A percentile compares a stretch with the other conserved stretches of the same genome.
These are phyloP conservation scores for Aspergillus chevalieri DNA, from an alignment of 2,329 filamentous ascomycete species.

Conservation along the genomic window DNA sequence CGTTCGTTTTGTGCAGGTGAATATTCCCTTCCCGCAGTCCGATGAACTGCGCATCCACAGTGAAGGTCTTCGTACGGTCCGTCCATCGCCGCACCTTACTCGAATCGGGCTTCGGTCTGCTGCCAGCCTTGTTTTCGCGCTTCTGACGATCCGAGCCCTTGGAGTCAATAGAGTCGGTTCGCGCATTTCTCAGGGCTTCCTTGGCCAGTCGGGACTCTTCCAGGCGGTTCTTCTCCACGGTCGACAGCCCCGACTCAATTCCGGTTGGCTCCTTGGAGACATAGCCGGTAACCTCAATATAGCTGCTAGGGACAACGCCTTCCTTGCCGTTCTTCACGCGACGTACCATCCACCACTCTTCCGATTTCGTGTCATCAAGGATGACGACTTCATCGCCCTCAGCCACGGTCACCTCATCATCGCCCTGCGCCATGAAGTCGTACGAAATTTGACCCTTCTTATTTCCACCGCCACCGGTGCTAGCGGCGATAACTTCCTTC, in stretches of 20 bases:
- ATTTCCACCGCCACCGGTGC: constrained; percentile 57
- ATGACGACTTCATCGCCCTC: constrained; percentile 86
- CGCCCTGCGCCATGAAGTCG: constrained; percentile 93
- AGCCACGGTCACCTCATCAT: constrained; percentile 90
- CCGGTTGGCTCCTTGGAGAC: constrained; percentile 51
- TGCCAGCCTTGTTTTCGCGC: constrained; percentile 62
- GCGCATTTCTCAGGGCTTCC: constrained; percentile 63
- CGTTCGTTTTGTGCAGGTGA: constrained; percentile 94
- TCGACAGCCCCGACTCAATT: constrained; percentile 57
- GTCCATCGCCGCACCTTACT: constrained; percentile 87
- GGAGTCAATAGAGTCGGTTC: constrained; percentile 51
- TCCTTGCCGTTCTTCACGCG: constrained; percentile 87
- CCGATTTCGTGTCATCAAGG: constrained; percentile 82
- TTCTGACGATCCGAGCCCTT: constrained; percentile 64
- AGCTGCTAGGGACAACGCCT: constrained; percentile 93
- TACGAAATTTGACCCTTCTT: constrained; percentile 86
- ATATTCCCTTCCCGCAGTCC: constrained; percentile 94
- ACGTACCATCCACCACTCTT: constrained; percentile 97
- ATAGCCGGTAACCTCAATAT: constrained; percentile 78
- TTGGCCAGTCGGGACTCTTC: constrained; percentile 82
- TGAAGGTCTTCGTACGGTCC: constrained; percentile 91
- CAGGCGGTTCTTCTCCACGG: constrained; percentile 67
- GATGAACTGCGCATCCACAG: constrained; percentile 93
- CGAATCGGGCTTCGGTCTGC: constrained; percentile 74
- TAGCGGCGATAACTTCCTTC: constrained; percentile 77